A percentile compares a stretch with the other conserved stretches of the same genome.
Evolutionary conservation across 2,329 filamentous ascomycete species (phyloP).

Genomic region (Cadophora sp.): DNA sequence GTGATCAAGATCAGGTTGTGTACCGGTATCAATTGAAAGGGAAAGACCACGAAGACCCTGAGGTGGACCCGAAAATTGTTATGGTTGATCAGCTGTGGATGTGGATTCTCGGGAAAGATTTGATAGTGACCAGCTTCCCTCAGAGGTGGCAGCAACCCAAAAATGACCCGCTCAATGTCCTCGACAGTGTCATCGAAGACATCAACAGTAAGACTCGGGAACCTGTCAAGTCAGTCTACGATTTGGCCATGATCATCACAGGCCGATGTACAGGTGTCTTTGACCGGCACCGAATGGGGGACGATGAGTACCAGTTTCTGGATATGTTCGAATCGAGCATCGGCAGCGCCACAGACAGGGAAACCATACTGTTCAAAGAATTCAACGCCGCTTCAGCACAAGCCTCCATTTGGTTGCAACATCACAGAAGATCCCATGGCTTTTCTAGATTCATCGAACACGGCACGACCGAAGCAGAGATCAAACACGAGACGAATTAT

Average conservation of each 20-base stretch:
- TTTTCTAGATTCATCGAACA: slow-evolving; percentile 29
- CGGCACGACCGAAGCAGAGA: slow-evolving; percentile 10
- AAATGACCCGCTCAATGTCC: slow-evolving; percentile 51
- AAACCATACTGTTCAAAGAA: slow-evolving; percentile 39
- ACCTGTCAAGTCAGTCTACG: slow-evolving; percentile 50
- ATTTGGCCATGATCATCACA: slow-evolving; percentile 52
- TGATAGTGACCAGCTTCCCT: slow-evolving; percentile 42
- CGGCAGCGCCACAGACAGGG: slow-evolving; percentile 38
- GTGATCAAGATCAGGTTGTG: slow-evolving; percentile 48
- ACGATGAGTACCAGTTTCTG: slow-evolving; percentile 42
- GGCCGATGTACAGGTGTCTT: slow-evolving; percentile 51
- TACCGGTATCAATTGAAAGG: slow-evolving; percentile 39
- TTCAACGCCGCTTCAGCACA: slow-evolving; percentile 39
- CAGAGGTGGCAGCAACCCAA: slow-evolving; percentile 54
- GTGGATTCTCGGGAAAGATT: slow-evolving; percentile 49
- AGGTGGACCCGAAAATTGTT: slow-evolving; percentile 43
- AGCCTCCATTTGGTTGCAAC: slow-evolving; percentile 38
- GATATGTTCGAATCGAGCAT: slow-evolving; percentile 43
- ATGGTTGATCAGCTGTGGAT: slow-evolving; percentile 56
- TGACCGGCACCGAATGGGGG: slow-evolving; percentile 43
- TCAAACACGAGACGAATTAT: slow-evolving; percentile 19
- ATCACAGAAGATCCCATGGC: slow-evolving; percentile 31
- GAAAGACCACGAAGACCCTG: slow-evolving; percentile 20
- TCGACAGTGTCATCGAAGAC: slow-evolving; percentile 45
- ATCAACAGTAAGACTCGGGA: slow-evolving; percentile 41